phyloP scores from a whole-genome alignment of 2,329 filamentous ascomycete genomes.

The Colletotrichum sp. region DNA sequence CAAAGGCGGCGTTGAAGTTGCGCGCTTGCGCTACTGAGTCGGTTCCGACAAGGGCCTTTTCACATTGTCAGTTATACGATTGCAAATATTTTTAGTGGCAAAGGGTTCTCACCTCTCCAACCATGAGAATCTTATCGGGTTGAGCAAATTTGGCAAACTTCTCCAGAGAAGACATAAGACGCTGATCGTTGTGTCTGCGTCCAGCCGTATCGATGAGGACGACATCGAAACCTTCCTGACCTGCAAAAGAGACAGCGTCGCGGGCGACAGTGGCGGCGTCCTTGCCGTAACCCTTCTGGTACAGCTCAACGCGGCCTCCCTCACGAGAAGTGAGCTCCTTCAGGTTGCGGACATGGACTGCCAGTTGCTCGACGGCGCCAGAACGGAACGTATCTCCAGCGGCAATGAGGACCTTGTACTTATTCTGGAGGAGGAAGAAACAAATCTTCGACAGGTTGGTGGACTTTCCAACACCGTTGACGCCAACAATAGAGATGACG shows the following conservation, averaged over 20 bases:
- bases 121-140: constrained; percentile 99
- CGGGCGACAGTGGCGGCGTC: constrained; percentile 95
- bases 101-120: constrained; percentile 57
- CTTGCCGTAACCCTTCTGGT: constrained; percentile 97
- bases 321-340: constrained; percentile 87
- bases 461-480: constrained; percentile 98
- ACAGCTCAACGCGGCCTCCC: constrained; percentile 85
- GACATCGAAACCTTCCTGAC: constrained; percentile 81
- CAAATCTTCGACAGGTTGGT: constrained; percentile 98
- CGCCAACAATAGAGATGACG: constrained; percentile 96
- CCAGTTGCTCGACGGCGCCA: constrained; percentile 94
- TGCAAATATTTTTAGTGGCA: background rate
- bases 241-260: constrained; percentile 85
- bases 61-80: background rate
- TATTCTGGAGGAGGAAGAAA: constrained; percentile 97
- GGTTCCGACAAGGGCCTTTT: constrained; percentile 84
- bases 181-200: constrained; percentile 91
- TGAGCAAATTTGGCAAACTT: constrained; percentile 97
- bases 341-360: constrained; percentile 92
- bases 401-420: constrained; percentile 92
- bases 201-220: constrained; percentile 97
- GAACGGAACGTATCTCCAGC: constrained; percentile 97
- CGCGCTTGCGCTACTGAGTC: constrained; percentile 95
- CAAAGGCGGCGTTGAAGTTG: constrained; percentile 96
- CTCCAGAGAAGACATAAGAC: constrained; percentile 94